These are phyloP conservation scores for Nepenthes mirabilis DNA, from an alignment of 148 eudicot genomes.

Conservation along the genomic window DNA sequence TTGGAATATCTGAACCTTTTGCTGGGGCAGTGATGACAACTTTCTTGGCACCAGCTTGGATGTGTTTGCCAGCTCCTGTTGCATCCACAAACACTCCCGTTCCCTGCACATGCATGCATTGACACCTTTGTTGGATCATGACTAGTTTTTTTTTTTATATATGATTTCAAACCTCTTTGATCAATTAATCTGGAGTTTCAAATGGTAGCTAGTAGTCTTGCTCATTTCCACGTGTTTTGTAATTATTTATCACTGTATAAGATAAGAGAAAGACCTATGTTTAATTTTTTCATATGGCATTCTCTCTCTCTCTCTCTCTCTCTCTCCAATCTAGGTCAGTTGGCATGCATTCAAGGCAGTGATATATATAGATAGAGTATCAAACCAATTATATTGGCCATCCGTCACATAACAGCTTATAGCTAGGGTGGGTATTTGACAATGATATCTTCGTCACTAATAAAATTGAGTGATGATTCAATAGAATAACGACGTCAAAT, in stretches of 20 bases:
- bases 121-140: not conserved
- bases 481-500: not conserved
- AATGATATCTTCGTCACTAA: no score
- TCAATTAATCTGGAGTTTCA: no score
- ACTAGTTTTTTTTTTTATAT: not conserved
- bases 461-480: no score
- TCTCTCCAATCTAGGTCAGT: no score
- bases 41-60: constrained; percentile 99
- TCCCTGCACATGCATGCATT: constrained; percentile 32
- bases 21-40: constrained; percentile 98
- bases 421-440: no score
- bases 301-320: no score
- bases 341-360: no score
- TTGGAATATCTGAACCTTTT: constrained; percentile 96
- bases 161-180: no score
- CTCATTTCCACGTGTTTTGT: not conserved
- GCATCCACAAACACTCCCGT: constrained; percentile 99
- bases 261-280: not conserved
- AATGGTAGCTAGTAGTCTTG: not conserved
- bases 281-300: no score
- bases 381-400: no score
- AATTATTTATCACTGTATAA: not conserved
- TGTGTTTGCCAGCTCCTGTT: constrained; percentile 98
- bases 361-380: no score
- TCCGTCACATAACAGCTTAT: no score